Evolutionary conservation across 805 yeast species (phyloP).

Genomic region (Hanseniaspora vineae): DNA sequence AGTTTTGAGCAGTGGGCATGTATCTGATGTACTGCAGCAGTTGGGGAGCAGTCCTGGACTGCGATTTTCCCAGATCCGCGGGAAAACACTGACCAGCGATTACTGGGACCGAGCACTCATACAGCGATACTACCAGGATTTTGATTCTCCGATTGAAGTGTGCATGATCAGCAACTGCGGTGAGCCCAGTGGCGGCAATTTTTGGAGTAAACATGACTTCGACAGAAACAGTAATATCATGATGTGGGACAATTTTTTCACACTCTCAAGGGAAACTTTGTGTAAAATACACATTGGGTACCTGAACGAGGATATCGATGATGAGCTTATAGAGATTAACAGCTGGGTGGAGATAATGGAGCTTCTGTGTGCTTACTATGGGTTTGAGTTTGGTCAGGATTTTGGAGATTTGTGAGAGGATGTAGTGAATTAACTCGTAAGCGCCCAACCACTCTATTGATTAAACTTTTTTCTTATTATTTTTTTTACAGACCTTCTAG

Average conservation of each 20-base stretch:
- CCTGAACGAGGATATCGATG: conserved; percentile 20
- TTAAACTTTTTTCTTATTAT: not conserved
- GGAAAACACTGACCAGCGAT: not conserved
- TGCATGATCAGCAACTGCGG: conserved; percentile 1
- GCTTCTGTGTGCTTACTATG: conserved; percentile 18
- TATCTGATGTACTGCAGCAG: conserved; percentile 1
- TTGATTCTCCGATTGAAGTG: not conserved
- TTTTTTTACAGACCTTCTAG: too few species aligned
- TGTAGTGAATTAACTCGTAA: not conserved
- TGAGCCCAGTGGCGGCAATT: not conserved
- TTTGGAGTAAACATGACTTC: too few species aligned
- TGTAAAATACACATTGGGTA: conserved; percentile 22
- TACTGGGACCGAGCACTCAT: conserved; percentile 1
- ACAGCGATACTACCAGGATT: not conserved
- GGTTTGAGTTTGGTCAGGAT: conserved; percentile 21
- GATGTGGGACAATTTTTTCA: not conserved
- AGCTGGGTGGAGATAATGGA: conserved; percentile 19
- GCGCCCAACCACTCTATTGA: not conserved
- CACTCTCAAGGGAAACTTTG: not conserved
- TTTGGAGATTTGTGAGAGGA: not conserved
- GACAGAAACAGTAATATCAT: too few species aligned
- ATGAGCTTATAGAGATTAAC: conserved; percentile 18
- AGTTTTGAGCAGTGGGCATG: conserved; percentile 2
- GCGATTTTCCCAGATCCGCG: conserved; percentile 3
- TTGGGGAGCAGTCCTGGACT: not conserved